Percentiles rank a stretch among this genome's conserved stretches.
Conservation (phyloP, 148 eudicot species). For the Cornus controversa region DNA sequence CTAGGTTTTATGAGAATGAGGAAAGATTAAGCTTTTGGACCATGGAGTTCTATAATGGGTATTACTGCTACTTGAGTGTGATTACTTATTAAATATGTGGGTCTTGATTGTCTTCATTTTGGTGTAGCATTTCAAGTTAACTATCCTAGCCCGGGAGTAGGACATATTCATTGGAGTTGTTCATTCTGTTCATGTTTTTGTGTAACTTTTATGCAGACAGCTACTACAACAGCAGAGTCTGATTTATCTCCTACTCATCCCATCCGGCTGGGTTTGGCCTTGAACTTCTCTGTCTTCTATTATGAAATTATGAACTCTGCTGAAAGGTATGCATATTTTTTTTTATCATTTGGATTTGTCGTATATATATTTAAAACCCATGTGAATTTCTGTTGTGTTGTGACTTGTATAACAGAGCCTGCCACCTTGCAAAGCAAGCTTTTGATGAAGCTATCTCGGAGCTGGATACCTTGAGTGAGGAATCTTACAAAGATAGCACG, state of each 20-base stretch:
- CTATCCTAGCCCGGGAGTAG: neutral
- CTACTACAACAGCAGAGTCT: slow-evolving; percentile 24
- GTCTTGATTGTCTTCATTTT: neutral
- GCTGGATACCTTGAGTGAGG: slow-evolving; percentile 31
- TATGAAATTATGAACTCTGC: slow-evolving; percentile 37
- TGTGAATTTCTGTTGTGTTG: neutral
- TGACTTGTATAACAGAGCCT: slow-evolving; percentile 22
- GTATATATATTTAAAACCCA: neutral
- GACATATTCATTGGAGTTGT: neutral
- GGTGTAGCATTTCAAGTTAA: neutral
- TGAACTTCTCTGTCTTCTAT: slow-evolving; percentile 41
- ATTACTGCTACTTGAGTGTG: too few relatives aligned
- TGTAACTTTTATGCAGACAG: slow-evolving; percentile 23
- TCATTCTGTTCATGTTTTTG: neutral
- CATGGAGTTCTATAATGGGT: neutral
- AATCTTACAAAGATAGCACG: slow-evolving; percentile 27
- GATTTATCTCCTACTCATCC: slow-evolving; percentile 36
- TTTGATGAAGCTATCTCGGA: slow-evolving; percentile 34
- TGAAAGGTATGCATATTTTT: slow-evolving; percentile 22
- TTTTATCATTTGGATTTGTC: neutral
- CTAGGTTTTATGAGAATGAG: neutral
- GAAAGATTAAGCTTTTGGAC: neutral
- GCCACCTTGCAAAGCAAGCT: slow-evolving; percentile 26
- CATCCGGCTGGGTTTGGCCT: slow-evolving; percentile 37
- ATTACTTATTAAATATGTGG: neutral